Evolutionary conservation across 768 basidiomycete species (phyloP), one percentile per base, ranked within the genome.

Genomic region (Boletales sp.): DNA sequence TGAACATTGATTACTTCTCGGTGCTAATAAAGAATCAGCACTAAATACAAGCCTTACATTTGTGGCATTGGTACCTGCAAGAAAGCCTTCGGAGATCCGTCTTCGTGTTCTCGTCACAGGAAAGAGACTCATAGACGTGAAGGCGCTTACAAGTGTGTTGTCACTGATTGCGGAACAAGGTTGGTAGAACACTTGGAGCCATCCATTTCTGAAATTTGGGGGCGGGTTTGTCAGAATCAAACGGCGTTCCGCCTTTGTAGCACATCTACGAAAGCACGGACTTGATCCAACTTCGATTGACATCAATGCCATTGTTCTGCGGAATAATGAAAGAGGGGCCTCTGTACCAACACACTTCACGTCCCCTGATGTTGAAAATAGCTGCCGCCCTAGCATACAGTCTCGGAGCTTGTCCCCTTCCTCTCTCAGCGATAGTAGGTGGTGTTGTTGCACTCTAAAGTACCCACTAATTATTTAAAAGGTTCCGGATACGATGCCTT

Each of bases 61-160:
- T 89, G 87, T 56, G 71, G 69, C 13, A 68, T 75, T 38, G 57
- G 65, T 9, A 65, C 61, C 18, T 87, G 86, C 58, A 48, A 45
- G 10, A 70, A 76, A 29, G 64, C 69, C 13, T 88, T 88, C 55
- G 80, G 80, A 13, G 86, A 88, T 57, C 86, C 84, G 11, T 87
- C 86, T 0, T 87, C 86, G 40, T 71, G 82, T 54, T 70, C 78
- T 29, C 81, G 86, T 9, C 86, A 88, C 57, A 72, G 74, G 48
- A 80, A 76, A 59, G 84, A 87, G 64, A 77, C 71, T 3, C 86
- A 87, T 58, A 55, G 62, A 15, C 63, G 62, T 3, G 51, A 69
- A 21, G 72, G 72, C 24, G 69, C 68, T 24, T 81, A 76, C 54
- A 60, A 58, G 38, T 87, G 84, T 58, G 72, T 74, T 19, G 52